Evolutionary conservation across 108 stramenopile genomes (phyloP).

Genomic region (Nitzschia sp.): DNA sequence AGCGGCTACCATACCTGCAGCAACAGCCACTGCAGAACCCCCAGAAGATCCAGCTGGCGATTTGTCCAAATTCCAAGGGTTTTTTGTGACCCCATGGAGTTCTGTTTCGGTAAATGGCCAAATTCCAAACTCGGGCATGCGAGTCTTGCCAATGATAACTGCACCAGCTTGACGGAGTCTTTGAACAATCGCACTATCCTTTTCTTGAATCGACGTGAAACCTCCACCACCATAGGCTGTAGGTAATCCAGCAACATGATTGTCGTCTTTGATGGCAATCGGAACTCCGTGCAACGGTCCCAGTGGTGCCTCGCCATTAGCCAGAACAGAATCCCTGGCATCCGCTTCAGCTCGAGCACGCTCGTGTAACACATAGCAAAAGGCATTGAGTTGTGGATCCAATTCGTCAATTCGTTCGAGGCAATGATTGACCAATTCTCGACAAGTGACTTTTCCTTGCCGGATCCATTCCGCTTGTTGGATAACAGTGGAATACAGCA

Average conservation of each 20-base stretch:
- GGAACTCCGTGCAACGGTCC: conserved; percentile 61
- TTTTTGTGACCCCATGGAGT: neutral
- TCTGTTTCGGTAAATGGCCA: conserved; percentile 2
- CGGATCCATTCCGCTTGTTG: too few species aligned
- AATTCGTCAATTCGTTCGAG: too few species aligned
- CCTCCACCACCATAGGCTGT: conserved; percentile 34
- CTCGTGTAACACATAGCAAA: too few species aligned
- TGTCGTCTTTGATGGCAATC: conserved; percentile 55
- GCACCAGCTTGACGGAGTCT: conserved; percentile 45
- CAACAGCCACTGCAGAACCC: conserved; percentile 65
- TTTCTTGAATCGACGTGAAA: neutral
- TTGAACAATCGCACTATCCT: conserved; percentile 42
- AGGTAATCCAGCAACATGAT: conserved; percentile 33
- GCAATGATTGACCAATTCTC: too few species aligned
- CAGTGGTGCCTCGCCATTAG: conserved; percentile 7
- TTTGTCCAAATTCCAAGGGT: conserved; percentile 1
- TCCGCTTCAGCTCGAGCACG: too few species aligned
- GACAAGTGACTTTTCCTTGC: too few species aligned
- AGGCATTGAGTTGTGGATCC: too few species aligned
- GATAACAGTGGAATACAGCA: too few species aligned
- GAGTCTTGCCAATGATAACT: conserved; percentile 49
- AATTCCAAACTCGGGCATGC: conserved; percentile 60
- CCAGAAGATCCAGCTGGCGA: conserved; percentile 54
- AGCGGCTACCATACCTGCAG: conserved; percentile 56
- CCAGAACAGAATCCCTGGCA: too few species aligned